Percentiles rank a stretch among this genome's conserved stretches.
Evolutionary conservation across 2,329 filamentous ascomycete genomes (phyloP).

Genomic region (Fusarium lyarnte): DNA sequence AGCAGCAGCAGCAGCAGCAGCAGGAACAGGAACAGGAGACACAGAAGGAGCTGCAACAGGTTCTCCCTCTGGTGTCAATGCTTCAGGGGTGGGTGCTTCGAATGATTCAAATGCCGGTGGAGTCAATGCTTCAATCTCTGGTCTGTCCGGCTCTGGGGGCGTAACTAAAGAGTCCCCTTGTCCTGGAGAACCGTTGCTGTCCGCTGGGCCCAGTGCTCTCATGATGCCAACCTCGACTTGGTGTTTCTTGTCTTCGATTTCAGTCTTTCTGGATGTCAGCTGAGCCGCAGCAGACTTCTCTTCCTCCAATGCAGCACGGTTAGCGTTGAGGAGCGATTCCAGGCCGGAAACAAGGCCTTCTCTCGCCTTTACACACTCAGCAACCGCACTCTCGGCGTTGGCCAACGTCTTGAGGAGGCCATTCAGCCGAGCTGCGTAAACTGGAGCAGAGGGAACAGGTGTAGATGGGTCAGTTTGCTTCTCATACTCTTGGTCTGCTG

Average conservation of each 20-base stretch:
- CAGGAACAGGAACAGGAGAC: conserved; percentile 26
- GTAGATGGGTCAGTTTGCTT: conserved; percentile 80
- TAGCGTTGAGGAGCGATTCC: conserved; percentile 81
- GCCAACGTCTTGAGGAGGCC: conserved; percentile 90
- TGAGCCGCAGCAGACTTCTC: conserved; percentile 75
- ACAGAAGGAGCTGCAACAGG: conserved; percentile 34
- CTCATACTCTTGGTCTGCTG: conserved; percentile 83
- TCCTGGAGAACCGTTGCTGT: conserved; percentile 59
- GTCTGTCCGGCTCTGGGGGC: conserved; percentile 72
- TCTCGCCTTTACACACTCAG: conserved; percentile 88
- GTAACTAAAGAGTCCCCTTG: conserved; percentile 58
- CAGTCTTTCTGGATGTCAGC: conserved; percentile 71
- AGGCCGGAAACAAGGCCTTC: conserved; percentile 80
- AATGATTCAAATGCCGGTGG: conserved; percentile 63
- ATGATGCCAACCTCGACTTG: conserved; percentile 94
- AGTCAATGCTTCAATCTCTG: conserved; percentile 86
- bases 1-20: neutral
- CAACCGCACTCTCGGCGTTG: conserved; percentile 87
- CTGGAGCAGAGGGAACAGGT: conserved; percentile 80
- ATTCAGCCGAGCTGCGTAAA: conserved; percentile 89
- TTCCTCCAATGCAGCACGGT: conserved; percentile 72
- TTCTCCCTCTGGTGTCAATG: conserved; percentile 30
- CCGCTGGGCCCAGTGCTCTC: conserved; percentile 75
- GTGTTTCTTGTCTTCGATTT: conserved; percentile 83
- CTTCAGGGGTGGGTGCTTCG: conserved; percentile 31